Percentiles rank a stretch among this genome's conserved stretches.
Evolutionary conservation across 2,329 filamentous ascomycete genomes (phyloP).

Genomic region (Gremmenia infestans): DNA sequence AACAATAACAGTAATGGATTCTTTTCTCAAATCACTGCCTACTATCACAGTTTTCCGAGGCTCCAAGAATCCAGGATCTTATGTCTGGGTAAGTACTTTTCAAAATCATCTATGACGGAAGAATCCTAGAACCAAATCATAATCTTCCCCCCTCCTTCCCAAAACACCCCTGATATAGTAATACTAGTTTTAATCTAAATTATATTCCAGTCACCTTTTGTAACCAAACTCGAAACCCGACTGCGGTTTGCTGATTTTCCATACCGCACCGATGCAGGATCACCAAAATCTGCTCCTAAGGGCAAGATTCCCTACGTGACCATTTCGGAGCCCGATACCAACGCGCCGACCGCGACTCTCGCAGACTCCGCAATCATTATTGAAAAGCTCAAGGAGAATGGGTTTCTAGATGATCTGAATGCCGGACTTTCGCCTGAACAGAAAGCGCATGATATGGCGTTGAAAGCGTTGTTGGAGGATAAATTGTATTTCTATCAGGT

Average conservation of each 20-base stretch:
- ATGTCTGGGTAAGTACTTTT: too few relatives aligned
- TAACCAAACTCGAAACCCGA: conserved; percentile 57
- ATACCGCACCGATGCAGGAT: conserved; percentile 44
- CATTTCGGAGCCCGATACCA: background rate
- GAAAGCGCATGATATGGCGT: conserved; percentile 44
- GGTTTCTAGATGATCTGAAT: conserved; percentile 46
- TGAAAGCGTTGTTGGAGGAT: conserved; percentile 54
- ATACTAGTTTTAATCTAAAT: too few relatives aligned
- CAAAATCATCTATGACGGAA: too few relatives aligned
- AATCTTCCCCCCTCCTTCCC: too few relatives aligned
- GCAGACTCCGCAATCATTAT: conserved; percentile 54
- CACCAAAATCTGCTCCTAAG: conserved; percentile 41
- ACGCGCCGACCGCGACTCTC: conserved; percentile 23
- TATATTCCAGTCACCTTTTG: conserved; percentile 46
- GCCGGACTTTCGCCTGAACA: conserved; percentile 34
- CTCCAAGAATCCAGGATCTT: too few relatives aligned
- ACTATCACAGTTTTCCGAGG: too few relatives aligned
- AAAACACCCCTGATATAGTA: too few relatives aligned
- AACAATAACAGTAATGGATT: too few relatives aligned
- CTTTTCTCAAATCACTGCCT: too few relatives aligned
- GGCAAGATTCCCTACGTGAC: conserved; percentile 58
- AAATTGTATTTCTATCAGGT: conserved; percentile 54
- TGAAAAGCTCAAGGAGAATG: conserved; percentile 38
- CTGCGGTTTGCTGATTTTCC: conserved; percentile 47
- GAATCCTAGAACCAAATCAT: too few relatives aligned